Base-by-base conservation (phyloP, 2,329 filamentous ascomycete genomes). In the Exophiala sideris region DNA sequence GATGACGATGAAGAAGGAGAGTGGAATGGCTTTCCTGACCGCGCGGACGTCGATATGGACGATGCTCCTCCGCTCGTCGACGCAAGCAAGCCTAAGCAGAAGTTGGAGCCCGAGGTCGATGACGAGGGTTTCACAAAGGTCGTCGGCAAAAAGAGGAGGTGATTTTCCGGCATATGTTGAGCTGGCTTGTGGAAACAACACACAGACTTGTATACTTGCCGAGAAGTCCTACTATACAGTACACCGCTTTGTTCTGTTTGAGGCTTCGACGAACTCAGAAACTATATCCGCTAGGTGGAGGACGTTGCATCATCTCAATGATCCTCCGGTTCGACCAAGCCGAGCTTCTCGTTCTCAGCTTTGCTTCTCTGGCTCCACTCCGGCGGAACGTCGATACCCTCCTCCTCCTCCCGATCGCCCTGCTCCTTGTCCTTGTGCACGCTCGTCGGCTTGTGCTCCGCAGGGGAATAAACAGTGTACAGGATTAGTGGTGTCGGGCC, bases 81-180 rank as follows among this genome's bases (percentile, higher is more conserved):
- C 20, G 21, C 54, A 38, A 67, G 76, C 36, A 75, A 68, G 42
- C 74, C 76, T 11, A 84, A 78, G 68, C 83, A 88, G 70, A 88
- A 84, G 72, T 70, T 76, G 12, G 79, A 81, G 66, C 87, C 88
- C 0, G 83, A 89, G 68, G 77, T 91, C 42, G 88, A 92, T 69
- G 87, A 91, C 62, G 88, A 92, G 66, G 88, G 88, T 3, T 92
- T 92, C 68, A 89, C 84, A 12, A 89, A 81, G 71, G 87, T 91
- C 61, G 80, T 84, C 51, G 79, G 81, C 65, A 88, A 84, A 75
- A 88, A 83, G 78, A 80, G 77, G 74, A 79, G 74, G 68, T 68
- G 65, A 66, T 59, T 10, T 34, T 29, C n/a, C 11, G 24, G 9
- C 11, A n/a, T 21, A n/a, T 33, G 36, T 14, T 5, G 16, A 32